Evolutionary conservation across 305 asterid genomes (phyloP), one percentile per base, ranked within the genome.

Genomic region (Fraxinus platypoda): DNA sequence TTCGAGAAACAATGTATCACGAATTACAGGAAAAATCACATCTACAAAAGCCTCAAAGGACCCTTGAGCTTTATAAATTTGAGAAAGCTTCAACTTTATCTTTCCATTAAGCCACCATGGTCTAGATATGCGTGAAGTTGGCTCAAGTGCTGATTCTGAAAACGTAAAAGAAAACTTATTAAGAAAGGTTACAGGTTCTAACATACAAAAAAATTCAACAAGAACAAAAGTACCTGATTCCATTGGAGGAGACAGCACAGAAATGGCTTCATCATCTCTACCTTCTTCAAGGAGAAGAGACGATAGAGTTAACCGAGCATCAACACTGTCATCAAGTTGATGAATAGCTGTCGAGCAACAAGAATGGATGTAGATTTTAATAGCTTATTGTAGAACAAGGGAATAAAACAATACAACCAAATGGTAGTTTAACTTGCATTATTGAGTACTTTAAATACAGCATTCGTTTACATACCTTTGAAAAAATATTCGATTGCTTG

Each of bases 201-300:
- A 80, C 82, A 72, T 3, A 54, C 21, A 35, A 21, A 11, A 33
- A 68, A 38, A 79, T 43, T 66, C 74, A 28, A 77, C 66, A 66
- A 57, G 76, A 30, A 38, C 76, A 78, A 12, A 43, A 49, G 79
- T 81, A 91, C 93, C 92, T 81, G 91, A 78, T 79, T 87, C 92
- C 83, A 73, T 75, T 54, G 97, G 94, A 80, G 97, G 94, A 83
- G 92, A 90, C 75, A 94, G 96, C 81, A 94, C 91, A 83, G 91
- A 87, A 82, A 94, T 90, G 74, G 98, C 97, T 88, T 94, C 95
- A 83, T 89, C 93, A 35, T 86, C 88, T 90, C 91, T 91, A 54
- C 81, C 87, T 85, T 91, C 95, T 87, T 91, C 93, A 87, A 92
- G 90, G 77, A 94, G 98, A 79, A 94, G 90, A 41, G 93, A 87